Evolutionary conservation across 129 eudicot genomes (phyloP).

Genomic region (Artemisia tridentata): DNA sequence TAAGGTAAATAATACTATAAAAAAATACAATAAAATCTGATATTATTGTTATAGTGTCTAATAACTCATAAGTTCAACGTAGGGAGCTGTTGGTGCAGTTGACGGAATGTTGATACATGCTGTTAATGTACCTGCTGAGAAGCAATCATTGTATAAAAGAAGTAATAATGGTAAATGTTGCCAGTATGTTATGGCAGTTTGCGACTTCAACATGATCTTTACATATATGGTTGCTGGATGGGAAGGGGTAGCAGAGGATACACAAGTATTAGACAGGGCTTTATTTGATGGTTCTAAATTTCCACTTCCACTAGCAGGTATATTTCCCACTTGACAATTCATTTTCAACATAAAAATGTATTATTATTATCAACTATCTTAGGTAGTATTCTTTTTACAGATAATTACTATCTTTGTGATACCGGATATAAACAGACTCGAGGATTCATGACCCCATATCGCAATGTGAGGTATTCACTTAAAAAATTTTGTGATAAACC

Average conservation of each 20-base stretch:
- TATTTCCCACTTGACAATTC: background rate
- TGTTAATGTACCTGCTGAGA: background rate
- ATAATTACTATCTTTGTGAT: constrained; percentile 18
- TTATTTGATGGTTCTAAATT: background rate
- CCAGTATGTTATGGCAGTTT: constrained; percentile 2
- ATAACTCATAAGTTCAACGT: background rate
- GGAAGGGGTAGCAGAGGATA: constrained; percentile 14
- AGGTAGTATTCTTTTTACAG: background rate
- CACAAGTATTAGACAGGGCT: background rate
- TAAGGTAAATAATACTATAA: background rate
- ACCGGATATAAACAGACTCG: background rate
- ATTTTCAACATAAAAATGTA: background rate
- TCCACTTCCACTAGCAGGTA: constrained; percentile 14
- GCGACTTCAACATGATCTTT: constrained; percentile 14
- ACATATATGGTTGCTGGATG: constrained; percentile 9
- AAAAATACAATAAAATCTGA: background rate
- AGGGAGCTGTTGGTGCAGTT: constrained; percentile 20
- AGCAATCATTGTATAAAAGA: constrained; percentile 1
- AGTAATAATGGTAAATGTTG: constrained; percentile 2
- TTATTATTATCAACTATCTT: background rate
- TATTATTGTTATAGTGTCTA: background rate
- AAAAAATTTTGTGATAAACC: background rate
- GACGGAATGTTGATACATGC: constrained; percentile 17
- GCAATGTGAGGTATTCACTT: constrained; percentile 13
- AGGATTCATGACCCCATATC: constrained; percentile 16